Percentiles rank a stretch among this genome's conserved stretches.
Evolutionary conservation across 371 early-diverging fungal species (phyloP).

Genomic region (Mucor ambiguus): DNA sequence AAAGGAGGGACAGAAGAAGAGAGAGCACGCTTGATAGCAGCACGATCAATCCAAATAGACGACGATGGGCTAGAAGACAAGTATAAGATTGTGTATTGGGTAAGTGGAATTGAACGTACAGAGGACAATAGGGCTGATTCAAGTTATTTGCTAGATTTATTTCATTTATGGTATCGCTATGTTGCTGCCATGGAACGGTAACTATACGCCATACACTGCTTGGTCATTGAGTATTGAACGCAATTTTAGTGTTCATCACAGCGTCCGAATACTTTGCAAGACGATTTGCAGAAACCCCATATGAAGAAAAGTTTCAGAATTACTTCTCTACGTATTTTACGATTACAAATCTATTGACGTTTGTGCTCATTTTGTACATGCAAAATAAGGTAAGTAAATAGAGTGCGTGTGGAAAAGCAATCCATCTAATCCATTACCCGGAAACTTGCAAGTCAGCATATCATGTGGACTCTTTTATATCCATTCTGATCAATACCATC

Average conservation of each 20-base stretch:
- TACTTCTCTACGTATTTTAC: conserved; percentile 75
- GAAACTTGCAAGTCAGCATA: conserved; percentile 18
- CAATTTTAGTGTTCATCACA: conserved; percentile 68
- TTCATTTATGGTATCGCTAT: conserved; percentile 75
- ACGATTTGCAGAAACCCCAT: conserved; percentile 61
- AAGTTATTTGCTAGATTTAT: conserved; percentile 53
- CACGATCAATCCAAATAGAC: not conserved
- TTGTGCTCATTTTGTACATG: conserved; percentile 58
- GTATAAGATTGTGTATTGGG: conserved; percentile 31
- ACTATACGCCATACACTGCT: not conserved
- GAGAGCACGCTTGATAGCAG: conserved; percentile 1
- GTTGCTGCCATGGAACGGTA: conserved; percentile 85
- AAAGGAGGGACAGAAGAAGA: conserved; percentile 10
- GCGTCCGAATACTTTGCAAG: conserved; percentile 73
- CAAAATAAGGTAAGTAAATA: conserved; percentile 62
- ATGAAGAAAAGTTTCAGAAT: conserved; percentile 72
- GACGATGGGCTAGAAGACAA: conserved; percentile 20
- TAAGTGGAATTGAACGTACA: not conserved
- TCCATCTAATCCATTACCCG: not conserved
- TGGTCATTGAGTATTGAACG: not conserved
- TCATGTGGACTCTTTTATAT: conserved; percentile 28
- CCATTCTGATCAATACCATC: conserved; percentile 37
- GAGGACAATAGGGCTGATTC: not conserved
- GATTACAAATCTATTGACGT: conserved; percentile 59
- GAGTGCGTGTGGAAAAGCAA: not conserved